These are phyloP conservation scores for Metschnikowia arizonensis DNA, from an alignment of 805 yeast species.

Conservation along the genomic window DNA sequence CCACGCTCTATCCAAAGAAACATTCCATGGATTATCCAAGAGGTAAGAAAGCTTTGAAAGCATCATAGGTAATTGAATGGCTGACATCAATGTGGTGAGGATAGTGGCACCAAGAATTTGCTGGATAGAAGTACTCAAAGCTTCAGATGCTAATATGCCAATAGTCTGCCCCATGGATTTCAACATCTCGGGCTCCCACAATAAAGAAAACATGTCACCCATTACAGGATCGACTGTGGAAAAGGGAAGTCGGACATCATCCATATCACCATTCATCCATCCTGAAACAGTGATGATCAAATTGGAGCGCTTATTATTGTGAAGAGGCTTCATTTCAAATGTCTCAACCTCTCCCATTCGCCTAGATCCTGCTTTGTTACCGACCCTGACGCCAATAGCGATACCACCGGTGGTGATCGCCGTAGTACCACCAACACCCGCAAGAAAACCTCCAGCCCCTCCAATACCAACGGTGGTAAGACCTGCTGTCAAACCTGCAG, in stretches of 20 bases:
- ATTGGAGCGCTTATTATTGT: slow-evolving; percentile 84
- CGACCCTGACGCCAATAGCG: slow-evolving; percentile 85
- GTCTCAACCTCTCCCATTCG: slow-evolving; percentile 91
- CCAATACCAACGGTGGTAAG: slow-evolving; percentile 88
- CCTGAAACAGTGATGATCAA: slow-evolving; percentile 88
- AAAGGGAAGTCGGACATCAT: slow-evolving; percentile 94
- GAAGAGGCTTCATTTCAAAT: slow-evolving; percentile 89
- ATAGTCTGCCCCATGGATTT: slow-evolving; percentile 96
- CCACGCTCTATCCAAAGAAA: slow-evolving; percentile 96
- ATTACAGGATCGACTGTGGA: slow-evolving; percentile 95
- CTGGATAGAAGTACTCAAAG: slow-evolving; percentile 87
- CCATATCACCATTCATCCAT: slow-evolving; percentile 94
- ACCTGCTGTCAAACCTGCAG: slow-evolving; percentile 98
- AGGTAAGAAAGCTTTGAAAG: slow-evolving; percentile 83
- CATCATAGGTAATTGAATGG: slow-evolving; percentile 89
- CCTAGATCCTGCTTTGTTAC: slow-evolving; percentile 75
- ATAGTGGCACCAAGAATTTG: slow-evolving; percentile 92
- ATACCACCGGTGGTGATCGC: slow-evolving; percentile 90
- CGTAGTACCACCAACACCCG: slow-evolving; percentile 96
- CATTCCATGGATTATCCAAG: slow-evolving; percentile 97
- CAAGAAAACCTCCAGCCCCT: slow-evolving; percentile 90
- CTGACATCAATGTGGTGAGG: slow-evolving; percentile 84
- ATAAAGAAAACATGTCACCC: slow-evolving; percentile 89
- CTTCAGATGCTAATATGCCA: slow-evolving; percentile 87
- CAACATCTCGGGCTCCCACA: slow-evolving; percentile 99